Base-by-base conservation (phyloP, 192 early-diverging fungal genomes). In the Coemansia sp. region DNA sequence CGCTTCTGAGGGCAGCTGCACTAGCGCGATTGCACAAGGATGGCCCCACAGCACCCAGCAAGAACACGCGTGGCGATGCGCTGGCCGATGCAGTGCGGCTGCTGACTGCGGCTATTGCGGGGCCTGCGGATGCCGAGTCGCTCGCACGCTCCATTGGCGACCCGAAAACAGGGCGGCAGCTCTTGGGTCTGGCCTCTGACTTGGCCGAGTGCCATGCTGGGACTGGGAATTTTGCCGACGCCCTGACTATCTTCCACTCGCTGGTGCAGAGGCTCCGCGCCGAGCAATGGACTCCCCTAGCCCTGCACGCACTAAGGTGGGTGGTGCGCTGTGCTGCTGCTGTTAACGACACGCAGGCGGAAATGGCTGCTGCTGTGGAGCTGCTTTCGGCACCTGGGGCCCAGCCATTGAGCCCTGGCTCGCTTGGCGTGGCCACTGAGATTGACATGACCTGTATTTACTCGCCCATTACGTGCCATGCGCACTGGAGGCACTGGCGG, bases 401-500 rank as follows among this genome's bases (percentile, higher is more conserved):
- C 3, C 46, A 38, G 19, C 12, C 9, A 0, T 14, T 24, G 54
- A 60, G 17, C 18, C 15, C 10, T 29, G 26, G 27, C 12, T 19
- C 22, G 2, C 6, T 24, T 4, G 46, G 19, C 8, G 37, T 26
- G 15, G 40, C 26, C 24, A 7, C 58, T n/a, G 14, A 29, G 8
- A 58, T 79, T 17, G 70, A 69, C 15, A 79, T 79, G 76, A 32
- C 58, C 17, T 59, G 21, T 33, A 60, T 79, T 11, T 66, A 72
- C 70, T 37, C 76, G 34, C 70, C 76, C 3, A 27, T 72, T 2
- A 21, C 42, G n/a, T 72, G 76, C 62, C 76, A 79, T 26, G 70
- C 70, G 37, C 76, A 79, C 19, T 72, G 70, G 76, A 61, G 48
- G 11, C 68, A 70, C 33, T 78, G 75, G 75, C 18, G 32, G 15